Conservation (phyloP, 257 asterid species). For the Solanum neorickii region DNA sequence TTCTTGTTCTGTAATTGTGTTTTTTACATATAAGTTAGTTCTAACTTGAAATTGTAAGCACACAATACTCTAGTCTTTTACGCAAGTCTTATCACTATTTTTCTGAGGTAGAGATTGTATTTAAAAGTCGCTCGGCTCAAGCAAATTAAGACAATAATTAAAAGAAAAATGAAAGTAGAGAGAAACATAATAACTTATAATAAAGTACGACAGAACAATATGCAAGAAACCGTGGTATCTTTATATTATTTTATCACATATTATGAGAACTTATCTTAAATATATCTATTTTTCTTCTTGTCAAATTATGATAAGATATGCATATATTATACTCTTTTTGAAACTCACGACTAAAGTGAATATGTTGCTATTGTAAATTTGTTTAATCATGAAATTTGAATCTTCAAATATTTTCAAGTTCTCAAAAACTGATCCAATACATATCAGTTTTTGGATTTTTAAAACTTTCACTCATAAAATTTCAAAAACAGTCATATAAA, state of each 20-base stretch:
- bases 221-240: neutral
- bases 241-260: neutral
- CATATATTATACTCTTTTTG: too few relatives aligned
- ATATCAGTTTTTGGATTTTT: too few relatives aligned
- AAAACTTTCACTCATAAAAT: neutral
- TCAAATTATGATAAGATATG: neutral
- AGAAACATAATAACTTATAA: neutral
- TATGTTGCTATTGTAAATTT: neutral
- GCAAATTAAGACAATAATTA: neutral
- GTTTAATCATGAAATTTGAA: neutral
- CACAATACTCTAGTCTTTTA: neutral
- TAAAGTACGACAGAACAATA: neutral
- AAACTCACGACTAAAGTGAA: too few relatives aligned
- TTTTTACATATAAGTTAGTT: neutral
- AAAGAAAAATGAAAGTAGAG: neutral
- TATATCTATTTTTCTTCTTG: neutral
- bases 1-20: constrained; percentile 4
- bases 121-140: too few relatives aligned
- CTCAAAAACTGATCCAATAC: too few relatives aligned
- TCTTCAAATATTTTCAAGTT: neutral
- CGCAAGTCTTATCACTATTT: too few relatives aligned
- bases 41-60: neutral
- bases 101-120: too few relatives aligned
- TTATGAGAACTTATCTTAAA: neutral
- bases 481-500: neutral